These are phyloP conservation scores for Hericium rajendrae DNA, from an alignment of 768 basidiomycete species.

Conservation along the genomic window DNA sequence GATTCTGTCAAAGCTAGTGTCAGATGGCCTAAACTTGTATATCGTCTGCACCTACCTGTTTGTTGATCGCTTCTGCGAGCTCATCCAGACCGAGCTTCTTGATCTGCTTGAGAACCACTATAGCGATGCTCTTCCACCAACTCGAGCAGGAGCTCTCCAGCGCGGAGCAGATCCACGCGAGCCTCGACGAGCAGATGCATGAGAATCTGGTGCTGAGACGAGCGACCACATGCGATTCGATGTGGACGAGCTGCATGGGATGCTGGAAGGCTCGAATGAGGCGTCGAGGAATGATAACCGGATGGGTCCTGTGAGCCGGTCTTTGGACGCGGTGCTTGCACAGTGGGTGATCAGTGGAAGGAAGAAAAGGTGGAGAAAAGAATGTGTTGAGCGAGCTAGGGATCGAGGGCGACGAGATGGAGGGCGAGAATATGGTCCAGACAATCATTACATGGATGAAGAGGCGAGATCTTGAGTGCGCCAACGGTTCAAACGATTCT, in stretches of 20 bases:
- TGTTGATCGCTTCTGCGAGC: slow-evolving; percentile 86
- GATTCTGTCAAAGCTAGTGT: slow-evolving; percentile 29
- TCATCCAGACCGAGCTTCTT: slow-evolving; percentile 93
- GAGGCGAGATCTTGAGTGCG: slow-evolving; percentile 49
- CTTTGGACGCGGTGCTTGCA: slow-evolving; percentile 64
- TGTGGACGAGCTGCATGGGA: slow-evolving; percentile 79
- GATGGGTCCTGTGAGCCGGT: slow-evolving; percentile 56
- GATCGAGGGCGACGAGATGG: slow-evolving; percentile 40
- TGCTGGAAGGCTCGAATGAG: slow-evolving; percentile 25
- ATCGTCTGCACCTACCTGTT: slow-evolving; percentile 46
- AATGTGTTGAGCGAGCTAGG: slow-evolving; percentile 25
- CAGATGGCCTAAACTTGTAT: too few species aligned
- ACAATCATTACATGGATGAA: slow-evolving; percentile 85
- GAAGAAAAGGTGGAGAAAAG: slow-evolving; percentile 27
- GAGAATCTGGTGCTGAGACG: slow-evolving; percentile 91
- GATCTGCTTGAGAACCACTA: slow-evolving; percentile 91
- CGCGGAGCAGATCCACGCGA: slow-evolving; percentile 73
- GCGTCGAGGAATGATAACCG: slow-evolving; percentile 36
- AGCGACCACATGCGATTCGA: slow-evolving; percentile 93
- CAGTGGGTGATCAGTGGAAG: slow-evolving; percentile 39
- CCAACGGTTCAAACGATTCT: slow-evolving; percentile 33
- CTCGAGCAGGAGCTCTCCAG: slow-evolving; percentile 65
- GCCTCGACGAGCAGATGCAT: slow-evolving; percentile 83
- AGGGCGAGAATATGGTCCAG: slow-evolving; percentile 70
- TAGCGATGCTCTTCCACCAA: slow-evolving; percentile 76